These are phyloP conservation scores for Inonotus hispidus DNA, from an alignment of 1,284 basidiomycete species.

Conservation along the genomic window DNA sequence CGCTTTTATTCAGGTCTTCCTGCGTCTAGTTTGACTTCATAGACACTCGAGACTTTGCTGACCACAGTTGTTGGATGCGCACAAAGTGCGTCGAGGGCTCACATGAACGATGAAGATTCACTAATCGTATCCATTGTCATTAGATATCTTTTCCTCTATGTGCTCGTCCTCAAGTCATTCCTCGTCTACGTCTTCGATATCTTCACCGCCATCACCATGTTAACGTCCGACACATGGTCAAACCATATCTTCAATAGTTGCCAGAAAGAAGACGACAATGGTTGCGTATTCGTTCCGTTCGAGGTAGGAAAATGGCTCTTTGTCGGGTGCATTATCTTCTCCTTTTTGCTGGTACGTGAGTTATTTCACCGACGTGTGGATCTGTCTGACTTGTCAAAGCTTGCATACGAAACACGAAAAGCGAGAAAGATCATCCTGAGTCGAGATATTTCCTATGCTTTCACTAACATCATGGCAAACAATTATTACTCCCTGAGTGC, in stretches of 20 bases:
- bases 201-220: slow-evolving; percentile 95
- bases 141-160: slow-evolving; percentile 89
- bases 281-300: slow-evolving; percentile 87
- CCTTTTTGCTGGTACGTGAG: slow-evolving; percentile 77
- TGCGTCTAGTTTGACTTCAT: slow-evolving; percentile 88
- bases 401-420: slow-evolving; percentile 91
- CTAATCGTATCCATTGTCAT: not conserved
- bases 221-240: slow-evolving; percentile 88
- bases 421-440: slow-evolving; percentile 90
- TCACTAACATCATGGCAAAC: slow-evolving; percentile 97
- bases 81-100: slow-evolving; percentile 57
- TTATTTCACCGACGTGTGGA: not conserved
- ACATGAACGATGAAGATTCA: slow-evolving; percentile 14
- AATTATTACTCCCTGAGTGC: slow-evolving; percentile 88
- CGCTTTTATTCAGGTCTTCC: not conserved
- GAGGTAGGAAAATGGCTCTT: slow-evolving; percentile 93
- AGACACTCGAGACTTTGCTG: slow-evolving; percentile 87
- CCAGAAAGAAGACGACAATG: slow-evolving; percentile 39
- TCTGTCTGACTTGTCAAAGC: slow-evolving; percentile 23
- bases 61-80: slow-evolving; percentile 82
- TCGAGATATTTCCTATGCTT: slow-evolving; percentile 94
- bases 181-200: slow-evolving; percentile 97
- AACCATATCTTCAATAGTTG: slow-evolving; percentile 85
- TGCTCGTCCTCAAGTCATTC: slow-evolving; percentile 90
- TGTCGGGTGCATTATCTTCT: slow-evolving; percentile 96